Percentiles rank a stretch among this genome's conserved stretches.
These are phyloP conservation scores for Lyophyllum decastes DNA, from an alignment of 768 basidiomycete genomes.

Conservation along the genomic window DNA sequence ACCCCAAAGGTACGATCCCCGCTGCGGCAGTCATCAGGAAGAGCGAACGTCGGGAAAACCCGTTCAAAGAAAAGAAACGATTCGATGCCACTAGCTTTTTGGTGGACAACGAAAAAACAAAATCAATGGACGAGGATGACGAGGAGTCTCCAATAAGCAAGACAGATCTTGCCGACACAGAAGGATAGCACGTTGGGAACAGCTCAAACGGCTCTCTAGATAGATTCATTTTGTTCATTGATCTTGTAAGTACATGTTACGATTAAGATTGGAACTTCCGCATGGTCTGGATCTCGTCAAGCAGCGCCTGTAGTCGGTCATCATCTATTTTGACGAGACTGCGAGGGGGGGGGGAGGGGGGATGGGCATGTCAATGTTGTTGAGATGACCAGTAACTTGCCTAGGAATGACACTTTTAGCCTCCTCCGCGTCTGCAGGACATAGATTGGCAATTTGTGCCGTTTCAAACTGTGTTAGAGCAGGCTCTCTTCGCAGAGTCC, in stretches of 20 bases:
- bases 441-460: slow-evolving; percentile 90
- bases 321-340: slow-evolving; percentile 90
- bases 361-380: not conserved
- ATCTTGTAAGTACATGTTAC: slow-evolving; percentile 2
- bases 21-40: slow-evolving; percentile 64
- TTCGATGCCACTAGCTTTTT: slow-evolving; percentile 67
- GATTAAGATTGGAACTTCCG: slow-evolving; percentile 81
- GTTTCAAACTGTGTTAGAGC: slow-evolving; percentile 88
- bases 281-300: slow-evolving; percentile 90
- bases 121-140: slow-evolving; percentile 33
- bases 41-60: slow-evolving; percentile 53
- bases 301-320: slow-evolving; percentile 75
- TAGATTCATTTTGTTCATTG: not conserved
- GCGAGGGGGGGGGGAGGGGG: not conserved
- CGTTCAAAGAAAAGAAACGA: slow-evolving; percentile 68
- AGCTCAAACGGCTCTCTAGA: not conserved
- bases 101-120: slow-evolving; percentile 26
- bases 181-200: slow-evolving; percentile 37
- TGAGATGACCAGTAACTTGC: slow-evolving; percentile 35
- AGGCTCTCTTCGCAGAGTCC: slow-evolving; percentile 77
- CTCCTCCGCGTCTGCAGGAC: slow-evolving; percentile 86
- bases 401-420: slow-evolving; percentile 91
- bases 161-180: slow-evolving; percentile 49
- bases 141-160: slow-evolving; percentile 40
- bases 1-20: slow-evolving; percentile 77